Evolutionary conservation across 495 filamentous ascomycete species (phyloP).

Genomic region (Lasiosphaeris hirsuta): DNA sequence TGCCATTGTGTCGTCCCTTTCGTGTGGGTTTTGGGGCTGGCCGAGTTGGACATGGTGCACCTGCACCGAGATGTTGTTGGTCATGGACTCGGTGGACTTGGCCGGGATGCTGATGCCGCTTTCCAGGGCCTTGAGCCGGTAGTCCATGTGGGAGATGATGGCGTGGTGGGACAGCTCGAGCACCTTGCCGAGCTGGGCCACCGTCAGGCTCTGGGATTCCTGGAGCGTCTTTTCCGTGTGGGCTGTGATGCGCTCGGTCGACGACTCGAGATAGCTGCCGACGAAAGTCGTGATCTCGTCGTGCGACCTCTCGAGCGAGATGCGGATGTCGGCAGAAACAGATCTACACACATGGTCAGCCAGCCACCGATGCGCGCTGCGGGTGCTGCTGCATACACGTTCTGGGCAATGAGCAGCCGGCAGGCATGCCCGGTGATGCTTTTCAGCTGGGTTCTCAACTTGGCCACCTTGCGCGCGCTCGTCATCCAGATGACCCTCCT

Average conservation of each 20-base stretch:
- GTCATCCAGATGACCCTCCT: slow-evolving; percentile 8
- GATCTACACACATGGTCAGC: neutral
- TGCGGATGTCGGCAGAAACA: slow-evolving; percentile 1
- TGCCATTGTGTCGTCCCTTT: neutral
- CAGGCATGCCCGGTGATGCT: neutral
- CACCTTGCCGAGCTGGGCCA: neutral
- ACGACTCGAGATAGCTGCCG: neutral
- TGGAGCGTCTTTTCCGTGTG: neutral
- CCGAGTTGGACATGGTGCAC: neutral
- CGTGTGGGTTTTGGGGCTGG: neutral
- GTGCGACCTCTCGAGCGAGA: slow-evolving; percentile 1
- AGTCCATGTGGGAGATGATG: slow-evolving; percentile 6
- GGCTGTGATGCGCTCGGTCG: neutral
- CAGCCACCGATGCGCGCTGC: neutral
- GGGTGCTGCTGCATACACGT: neutral
- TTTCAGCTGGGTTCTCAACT: slow-evolving; percentile 1
- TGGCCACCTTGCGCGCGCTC: neutral
- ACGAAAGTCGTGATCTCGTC: neutral
- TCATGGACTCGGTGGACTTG: neutral
- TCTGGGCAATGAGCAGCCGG: slow-evolving; percentile 1
- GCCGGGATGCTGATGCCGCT: neutral
- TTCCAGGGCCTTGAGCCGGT: neutral
- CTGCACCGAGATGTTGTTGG: neutral
- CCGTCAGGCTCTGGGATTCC: neutral
- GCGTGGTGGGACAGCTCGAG: slow-evolving; percentile 3